Conservation (phyloP, 139 green algal genomes). For the Gonium pectorale region DNA sequence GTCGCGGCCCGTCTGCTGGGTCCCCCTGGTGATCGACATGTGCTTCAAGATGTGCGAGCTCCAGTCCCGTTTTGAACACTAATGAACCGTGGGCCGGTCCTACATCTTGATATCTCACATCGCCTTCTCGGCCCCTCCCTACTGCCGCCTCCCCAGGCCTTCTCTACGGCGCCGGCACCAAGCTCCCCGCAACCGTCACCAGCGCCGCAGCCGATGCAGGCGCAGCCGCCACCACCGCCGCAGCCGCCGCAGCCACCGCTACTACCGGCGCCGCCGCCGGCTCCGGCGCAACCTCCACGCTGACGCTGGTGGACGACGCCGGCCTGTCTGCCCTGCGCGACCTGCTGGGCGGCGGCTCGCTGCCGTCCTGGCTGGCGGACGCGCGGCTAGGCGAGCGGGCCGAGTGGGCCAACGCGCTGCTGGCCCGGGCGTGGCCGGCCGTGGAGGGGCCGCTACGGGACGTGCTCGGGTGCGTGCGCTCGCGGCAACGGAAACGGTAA, state of each 20-base stretch:
- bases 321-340: conserved; percentile 11
- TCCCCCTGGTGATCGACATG: neutral
- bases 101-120: neutral
- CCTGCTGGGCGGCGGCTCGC: conserved; percentile 6
- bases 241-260: neutral
- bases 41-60: neutral
- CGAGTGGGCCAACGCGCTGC: conserved; percentile 37
- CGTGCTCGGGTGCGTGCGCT: neutral
- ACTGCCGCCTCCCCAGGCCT: neutral
- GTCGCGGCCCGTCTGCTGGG: neutral
- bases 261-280: neutral
- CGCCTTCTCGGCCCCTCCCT: neutral
- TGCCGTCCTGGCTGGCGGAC: conserved; percentile 34
- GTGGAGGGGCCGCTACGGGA: conserved; percentile 28
- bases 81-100: neutral
- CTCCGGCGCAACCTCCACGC: neutral
- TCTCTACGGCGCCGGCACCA: conserved; percentile 29
- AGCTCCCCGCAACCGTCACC: neutral
- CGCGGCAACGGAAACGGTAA: too few relatives aligned
- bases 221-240: neutral
- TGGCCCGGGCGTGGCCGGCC: conserved; percentile 11
- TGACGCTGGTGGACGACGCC: conserved; percentile 7
- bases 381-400: conserved; percentile 8
- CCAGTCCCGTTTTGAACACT: too few relatives aligned
- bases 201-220: neutral